Base-by-base conservation (phyloP, 2,329 filamentous ascomycete species). In the Microsporum ferrugineum region DNA sequence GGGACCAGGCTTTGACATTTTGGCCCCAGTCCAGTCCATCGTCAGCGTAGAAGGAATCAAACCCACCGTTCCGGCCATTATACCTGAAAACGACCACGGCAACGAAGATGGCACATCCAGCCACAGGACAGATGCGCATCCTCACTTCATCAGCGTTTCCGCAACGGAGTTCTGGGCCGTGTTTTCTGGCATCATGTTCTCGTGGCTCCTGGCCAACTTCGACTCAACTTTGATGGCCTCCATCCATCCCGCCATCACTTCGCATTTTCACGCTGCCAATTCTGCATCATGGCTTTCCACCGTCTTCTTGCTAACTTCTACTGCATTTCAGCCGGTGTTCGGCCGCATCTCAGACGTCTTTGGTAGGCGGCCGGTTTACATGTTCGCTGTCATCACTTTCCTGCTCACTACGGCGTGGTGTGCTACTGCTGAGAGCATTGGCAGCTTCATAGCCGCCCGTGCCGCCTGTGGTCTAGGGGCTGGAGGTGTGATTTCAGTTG, bases 221-320 rank as follows among this genome's bases (percentile, higher is more conserved):
- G 89, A 92, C 75, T 81, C 83, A 8, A 92, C 88, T 2, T 82
- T 92, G 65, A 91, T 92, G 88, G 88, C 88, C 3, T 89, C 87
- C 1, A 86, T 82, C 47, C 88, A 94, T 71, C 88, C 88, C 0
- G 87, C 89, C 61, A 90, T 92, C 63, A 91, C 88, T 0, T 90
- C 87, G 0, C 84, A 91, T 71, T 92, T 92, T 72, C 77, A 85
- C 63, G 82, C 87, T 57, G 88, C 88, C 36, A 90, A 92, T 71
- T 84, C 84, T 55, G 89, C 89, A 2, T 90, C 88, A 1, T 94
- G 89, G 89, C 78, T 92, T 3, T 90, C 88, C 1, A 92, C 88
- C 0, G 84, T 87, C 0, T 92, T 91, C 65, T 74, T 92, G 39
- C 78, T 94, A 41, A 90, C 88, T 0, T 88, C 84, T 2, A 91